Base-by-base conservation (phyloP, 148 eudicot species). In the Hydrangea macrophylla region DNA sequence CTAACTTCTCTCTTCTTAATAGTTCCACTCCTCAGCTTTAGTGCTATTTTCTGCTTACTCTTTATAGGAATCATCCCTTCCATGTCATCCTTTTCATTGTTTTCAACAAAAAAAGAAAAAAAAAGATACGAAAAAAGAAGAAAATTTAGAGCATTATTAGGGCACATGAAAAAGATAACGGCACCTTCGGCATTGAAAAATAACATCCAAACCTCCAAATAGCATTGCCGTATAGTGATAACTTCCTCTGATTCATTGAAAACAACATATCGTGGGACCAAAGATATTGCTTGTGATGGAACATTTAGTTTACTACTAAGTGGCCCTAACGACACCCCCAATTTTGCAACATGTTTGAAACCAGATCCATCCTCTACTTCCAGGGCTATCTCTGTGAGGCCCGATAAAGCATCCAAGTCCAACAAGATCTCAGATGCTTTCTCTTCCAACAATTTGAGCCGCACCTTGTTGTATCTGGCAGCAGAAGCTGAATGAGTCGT, bases 341-440 rank as follows among this genome's bases (percentile, higher is more conserved):
- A 77, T 76, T 85, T 91, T 44, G 79, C 69, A 62, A 84, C 60
- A 67, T 75, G 70, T 58, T 66, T 76, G 18, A 70, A 62, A 58
- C 89, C 89, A 65, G 73, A 67, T 57, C 59, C 54, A 70, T 70
- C 84, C 62, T 78, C 84, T 57, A 78, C 74, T 59, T 75, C 80
- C 72, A 95, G 78, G 81, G 75, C 80, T 68, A 95, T 80, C 82
- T 89, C 99, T 44, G 97, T 80, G 70, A 84, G 85, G 75, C 99
- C 97, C 24, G 96, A 88, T 70, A 95, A 66, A 56, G 88, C 87
- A 86, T 95, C 97, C 84, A 95, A 87, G 86, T 95, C 96, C 75
- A 95, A 70, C 23, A 76, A 60, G 66, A 85, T 74, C 56, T 76
- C 85, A 36, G 83, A 68, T 64, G 84, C 83, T 73, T 77, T 81